A percentile compares a stretch with the other conserved stretches of the same genome.
Evolutionary conservation across 441 rosid species (phyloP).

Genomic region (Eruca vesicaria): DNA sequence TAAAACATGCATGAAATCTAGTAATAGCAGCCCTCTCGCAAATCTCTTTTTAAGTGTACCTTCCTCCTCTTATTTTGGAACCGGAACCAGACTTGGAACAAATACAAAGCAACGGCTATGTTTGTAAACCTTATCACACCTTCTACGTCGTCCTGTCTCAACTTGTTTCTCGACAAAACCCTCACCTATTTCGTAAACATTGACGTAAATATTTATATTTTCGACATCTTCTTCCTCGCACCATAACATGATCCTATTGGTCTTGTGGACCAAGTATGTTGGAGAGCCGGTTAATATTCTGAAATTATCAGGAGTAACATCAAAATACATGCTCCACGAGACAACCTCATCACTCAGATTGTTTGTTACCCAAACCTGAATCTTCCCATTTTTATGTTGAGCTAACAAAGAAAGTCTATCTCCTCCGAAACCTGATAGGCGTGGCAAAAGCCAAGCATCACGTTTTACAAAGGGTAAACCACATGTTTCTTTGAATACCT

Average conservation of each 20-base stretch:
- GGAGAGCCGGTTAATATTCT: neutral
- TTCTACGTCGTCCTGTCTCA: neutral
- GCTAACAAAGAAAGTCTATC: neutral
- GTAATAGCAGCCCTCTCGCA: neutral
- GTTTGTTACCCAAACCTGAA: neutral
- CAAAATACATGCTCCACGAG: neutral
- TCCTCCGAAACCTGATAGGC: neutral
- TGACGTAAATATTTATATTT: neutral
- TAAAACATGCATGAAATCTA: neutral
- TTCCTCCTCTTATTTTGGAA: neutral
- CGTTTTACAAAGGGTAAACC: neutral
- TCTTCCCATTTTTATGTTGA: neutral
- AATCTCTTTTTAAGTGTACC: too few species aligned
- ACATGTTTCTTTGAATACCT: neutral
- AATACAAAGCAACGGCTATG: neutral
- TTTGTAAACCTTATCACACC: neutral
- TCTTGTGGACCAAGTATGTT: neutral
- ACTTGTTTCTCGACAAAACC: neutral
- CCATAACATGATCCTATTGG: neutral
- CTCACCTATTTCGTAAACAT: neutral
- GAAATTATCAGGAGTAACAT: neutral
- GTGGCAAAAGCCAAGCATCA: neutral
- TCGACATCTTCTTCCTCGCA: neutral
- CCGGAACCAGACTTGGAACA: neutral
- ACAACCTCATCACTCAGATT: neutral